Conservation (phyloP, 371 early-diverging fungal genomes). For the Mucor indicus region DNA sequence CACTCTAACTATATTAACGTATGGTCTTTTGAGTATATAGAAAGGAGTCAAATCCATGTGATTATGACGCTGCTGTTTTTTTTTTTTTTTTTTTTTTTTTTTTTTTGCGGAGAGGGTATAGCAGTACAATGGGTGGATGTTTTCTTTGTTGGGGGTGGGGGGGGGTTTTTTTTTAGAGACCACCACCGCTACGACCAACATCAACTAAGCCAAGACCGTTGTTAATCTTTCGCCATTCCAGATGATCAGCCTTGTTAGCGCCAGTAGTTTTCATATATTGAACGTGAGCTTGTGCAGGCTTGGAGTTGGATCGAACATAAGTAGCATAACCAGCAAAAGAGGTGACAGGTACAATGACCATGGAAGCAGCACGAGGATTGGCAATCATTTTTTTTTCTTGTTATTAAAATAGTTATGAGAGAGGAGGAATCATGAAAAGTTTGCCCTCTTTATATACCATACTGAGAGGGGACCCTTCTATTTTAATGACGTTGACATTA, state of each 20-base stretch:
- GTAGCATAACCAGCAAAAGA: conserved; percentile 44
- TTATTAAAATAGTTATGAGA: too few species aligned
- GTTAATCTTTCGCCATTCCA: conserved; percentile 40
- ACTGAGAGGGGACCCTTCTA: too few species aligned
- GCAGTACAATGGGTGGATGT: too few species aligned
- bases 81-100: too few species aligned
- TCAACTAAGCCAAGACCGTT: conserved; percentile 46
- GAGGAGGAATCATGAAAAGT: not conserved
- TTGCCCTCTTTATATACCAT: conserved; percentile 3
- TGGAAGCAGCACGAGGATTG: conserved; percentile 31
- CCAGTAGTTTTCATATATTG: conserved; percentile 27
- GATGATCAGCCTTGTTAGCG: conserved; percentile 5
- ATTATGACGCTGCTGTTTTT: too few species aligned
- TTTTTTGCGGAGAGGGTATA: too few species aligned
- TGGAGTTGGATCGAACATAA: conserved; percentile 36
- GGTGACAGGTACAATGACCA: conserved; percentile 35
- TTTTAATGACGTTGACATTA: too few species aligned
- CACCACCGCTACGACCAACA: conserved; percentile 47
- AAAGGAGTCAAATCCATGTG: too few species aligned
- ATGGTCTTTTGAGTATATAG: too few species aligned
- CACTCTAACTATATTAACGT: too few species aligned
- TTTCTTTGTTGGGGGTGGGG: too few species aligned
- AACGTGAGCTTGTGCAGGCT: conserved; percentile 36
- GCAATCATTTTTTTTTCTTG: conserved; percentile 21
- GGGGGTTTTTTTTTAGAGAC: conserved; percentile 38